Evolutionary conservation across 108 stramenopile species (phyloP).

Genomic region (Pseudonitzschia pungens): DNA sequence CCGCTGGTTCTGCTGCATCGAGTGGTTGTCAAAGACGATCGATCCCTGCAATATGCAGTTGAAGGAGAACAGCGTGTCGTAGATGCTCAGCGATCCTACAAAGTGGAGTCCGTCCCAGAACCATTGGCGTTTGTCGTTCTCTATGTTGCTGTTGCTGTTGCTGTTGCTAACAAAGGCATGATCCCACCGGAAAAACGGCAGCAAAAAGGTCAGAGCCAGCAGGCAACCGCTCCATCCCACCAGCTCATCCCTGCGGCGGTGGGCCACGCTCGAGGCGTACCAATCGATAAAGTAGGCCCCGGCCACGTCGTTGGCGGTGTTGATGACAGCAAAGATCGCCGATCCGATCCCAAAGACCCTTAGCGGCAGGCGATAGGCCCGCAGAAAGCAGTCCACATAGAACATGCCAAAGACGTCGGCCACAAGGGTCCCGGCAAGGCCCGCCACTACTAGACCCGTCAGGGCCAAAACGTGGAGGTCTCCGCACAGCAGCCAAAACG

Average conservation of each 20-base stretch:
- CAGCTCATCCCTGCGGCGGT: slow-evolving; percentile 2
- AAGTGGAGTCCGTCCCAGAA: slow-evolving; percentile 33
- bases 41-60: slow-evolving; percentile 31
- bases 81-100: slow-evolving; percentile 28
- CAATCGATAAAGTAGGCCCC: slow-evolving; percentile 39
- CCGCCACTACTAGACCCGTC: slow-evolving; percentile 31
- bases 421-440: slow-evolving; percentile 16
- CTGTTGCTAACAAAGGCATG: no score
- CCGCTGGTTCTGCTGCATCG: slow-evolving; percentile 29
- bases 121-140: not conserved
- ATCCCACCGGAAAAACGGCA: slow-evolving; percentile 37
- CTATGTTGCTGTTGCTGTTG: not conserved
- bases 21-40: slow-evolving; percentile 33
- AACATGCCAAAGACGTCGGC: slow-evolving; percentile 28
- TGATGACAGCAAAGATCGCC: slow-evolving; percentile 31
- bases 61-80: slow-evolving; percentile 42
- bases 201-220: slow-evolving; percentile 30
- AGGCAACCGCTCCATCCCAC: slow-evolving; percentile 33
- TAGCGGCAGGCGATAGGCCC: slow-evolving; percentile 32
- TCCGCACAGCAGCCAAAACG: no score
- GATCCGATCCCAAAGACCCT: slow-evolving; percentile 23
- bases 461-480: not conserved
- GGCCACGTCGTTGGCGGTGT: slow-evolving; percentile 37
- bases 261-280: not conserved
- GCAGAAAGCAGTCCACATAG: slow-evolving; percentile 39